phyloP scores from a whole-genome alignment of 352 stramenopile genomes.

The Globisporangium canariense region DNA sequence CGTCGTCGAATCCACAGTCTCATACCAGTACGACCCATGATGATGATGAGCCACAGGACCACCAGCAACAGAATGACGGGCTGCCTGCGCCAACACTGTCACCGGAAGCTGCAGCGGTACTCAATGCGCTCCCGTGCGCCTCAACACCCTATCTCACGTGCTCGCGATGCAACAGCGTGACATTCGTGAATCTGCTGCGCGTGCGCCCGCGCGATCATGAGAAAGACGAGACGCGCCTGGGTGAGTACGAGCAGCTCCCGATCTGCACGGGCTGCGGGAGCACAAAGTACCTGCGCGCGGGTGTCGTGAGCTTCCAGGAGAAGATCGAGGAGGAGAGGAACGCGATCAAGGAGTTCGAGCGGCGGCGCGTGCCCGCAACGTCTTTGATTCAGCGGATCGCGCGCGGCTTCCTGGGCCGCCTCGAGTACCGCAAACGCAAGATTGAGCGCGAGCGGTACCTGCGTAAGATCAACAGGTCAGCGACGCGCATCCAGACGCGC shows the following conservation, averaged over 20 bases:
- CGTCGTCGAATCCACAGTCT: not conserved
- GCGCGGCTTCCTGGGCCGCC: conserved; percentile 52
- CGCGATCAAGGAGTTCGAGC: conserved; percentile 65
- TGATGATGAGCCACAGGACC: not conserved
- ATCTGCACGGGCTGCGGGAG: conserved; percentile 61
- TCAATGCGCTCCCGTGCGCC: conserved; percentile 21
- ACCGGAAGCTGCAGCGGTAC: conserved; percentile 3
- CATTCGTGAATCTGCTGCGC: conserved; percentile 62
- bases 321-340: conserved; percentile 66
- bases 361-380: conserved; percentile 43
- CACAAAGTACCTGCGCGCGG: conserved; percentile 64
- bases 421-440: conserved; percentile 46
- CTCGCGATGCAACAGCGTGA: conserved; percentile 72
- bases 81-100: conserved; percentile 1
- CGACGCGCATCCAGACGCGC: conserved; percentile 55
- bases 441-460: conserved; percentile 47
- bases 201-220: conserved; percentile 24
- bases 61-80: not conserved
- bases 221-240: conserved; percentile 18
- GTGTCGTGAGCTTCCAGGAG: conserved; percentile 72
- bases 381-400: conserved; percentile 61
- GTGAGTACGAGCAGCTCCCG: conserved; percentile 54
- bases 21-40: not conserved
- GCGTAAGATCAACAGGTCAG: conserved; percentile 43
- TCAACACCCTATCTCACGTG: conserved; percentile 77